These are phyloP conservation scores for Pecoramyces ruminantium DNA, from an alignment of 192 early-diverging fungal genomes.

Conservation along the genomic window DNA sequence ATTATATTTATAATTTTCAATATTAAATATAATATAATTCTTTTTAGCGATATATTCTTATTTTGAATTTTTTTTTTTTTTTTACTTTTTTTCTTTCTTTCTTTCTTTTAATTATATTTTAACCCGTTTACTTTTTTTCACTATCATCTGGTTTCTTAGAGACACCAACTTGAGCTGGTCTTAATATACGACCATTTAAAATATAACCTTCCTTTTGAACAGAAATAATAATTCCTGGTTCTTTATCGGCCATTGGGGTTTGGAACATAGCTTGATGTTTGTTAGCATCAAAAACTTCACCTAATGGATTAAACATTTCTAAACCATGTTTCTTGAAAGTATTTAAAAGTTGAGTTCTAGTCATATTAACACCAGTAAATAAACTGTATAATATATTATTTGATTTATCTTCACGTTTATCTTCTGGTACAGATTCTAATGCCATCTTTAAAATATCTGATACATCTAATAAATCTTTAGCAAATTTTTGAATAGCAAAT, in stretches of 20 bases:
- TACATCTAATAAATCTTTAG: conserved; percentile 83
- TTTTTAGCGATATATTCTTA: no score
- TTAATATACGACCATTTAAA: conserved; percentile 75
- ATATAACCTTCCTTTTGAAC: conserved; percentile 90
- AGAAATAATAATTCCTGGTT: conserved; percentile 66
- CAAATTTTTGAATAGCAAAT: conserved; percentile 95
- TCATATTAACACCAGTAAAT: conserved; percentile 78
- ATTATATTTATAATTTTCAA: no score
- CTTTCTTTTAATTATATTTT: neutral
- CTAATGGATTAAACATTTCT: conserved; percentile 66
- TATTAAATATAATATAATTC: no score
- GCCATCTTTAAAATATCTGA: conserved; percentile 84
- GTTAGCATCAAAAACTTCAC: conserved; percentile 88
- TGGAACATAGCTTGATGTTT: conserved; percentile 90
- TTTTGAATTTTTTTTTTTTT: no score
- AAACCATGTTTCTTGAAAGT: conserved; percentile 72
- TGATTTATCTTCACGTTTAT: conserved; percentile 19
- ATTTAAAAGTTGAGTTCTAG: conserved; percentile 64
- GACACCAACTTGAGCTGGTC: conserved; percentile 93
- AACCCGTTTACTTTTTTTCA: neutral
- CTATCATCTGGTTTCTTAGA: conserved; percentile 27
- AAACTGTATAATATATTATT: conserved; percentile 57
- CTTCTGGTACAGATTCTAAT: conserved; percentile 68
- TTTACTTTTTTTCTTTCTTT: neutral
- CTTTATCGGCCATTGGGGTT: conserved; percentile 71